A percentile compares a stretch with the other conserved stretches of the same genome.
These are phyloP conservation scores for Astrothelium macrocarpum DNA, from an alignment of 495 filamentous ascomycete species.

Conservation along the genomic window DNA sequence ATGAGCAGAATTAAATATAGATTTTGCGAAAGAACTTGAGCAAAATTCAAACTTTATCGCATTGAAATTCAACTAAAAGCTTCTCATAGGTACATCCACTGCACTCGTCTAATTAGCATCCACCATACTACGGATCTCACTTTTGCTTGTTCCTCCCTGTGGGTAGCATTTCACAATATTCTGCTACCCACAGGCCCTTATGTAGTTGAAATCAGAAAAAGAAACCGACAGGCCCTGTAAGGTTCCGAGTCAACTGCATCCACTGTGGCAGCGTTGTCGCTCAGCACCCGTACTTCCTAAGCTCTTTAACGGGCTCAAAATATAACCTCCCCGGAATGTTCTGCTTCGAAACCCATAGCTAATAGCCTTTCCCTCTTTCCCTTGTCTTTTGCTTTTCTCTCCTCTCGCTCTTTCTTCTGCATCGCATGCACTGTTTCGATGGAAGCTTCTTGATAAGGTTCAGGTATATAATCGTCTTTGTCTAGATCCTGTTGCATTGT, in stretches of 20 bases:
- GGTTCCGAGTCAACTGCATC: neutral
- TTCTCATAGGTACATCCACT: neutral
- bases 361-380: conserved; percentile 55
- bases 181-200: conserved; percentile 38
- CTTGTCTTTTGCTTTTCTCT: conserved; percentile 65
- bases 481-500: conserved; percentile 60
- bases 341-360: conserved; percentile 76
- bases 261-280: neutral
- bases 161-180: conserved; percentile 68
- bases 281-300: neutral
- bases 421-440: conserved; percentile 60
- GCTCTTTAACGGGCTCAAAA: conserved; percentile 39
- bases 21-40: neutral
- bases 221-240: neutral
- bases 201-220: conserved; percentile 1
- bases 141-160: neutral
- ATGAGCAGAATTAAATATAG: neutral
- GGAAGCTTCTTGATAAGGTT: conserved; percentile 55
- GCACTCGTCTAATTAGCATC: neutral
- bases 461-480: conserved; percentile 79
- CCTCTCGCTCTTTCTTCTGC: conserved; percentile 56
- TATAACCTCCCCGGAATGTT: conserved; percentile 66
- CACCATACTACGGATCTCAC: neutral
- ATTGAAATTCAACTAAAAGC: neutral
- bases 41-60: no score